Base-by-base conservation (phyloP, 495 filamentous ascomycete species). In the Gamarada debralockiae region DNA sequence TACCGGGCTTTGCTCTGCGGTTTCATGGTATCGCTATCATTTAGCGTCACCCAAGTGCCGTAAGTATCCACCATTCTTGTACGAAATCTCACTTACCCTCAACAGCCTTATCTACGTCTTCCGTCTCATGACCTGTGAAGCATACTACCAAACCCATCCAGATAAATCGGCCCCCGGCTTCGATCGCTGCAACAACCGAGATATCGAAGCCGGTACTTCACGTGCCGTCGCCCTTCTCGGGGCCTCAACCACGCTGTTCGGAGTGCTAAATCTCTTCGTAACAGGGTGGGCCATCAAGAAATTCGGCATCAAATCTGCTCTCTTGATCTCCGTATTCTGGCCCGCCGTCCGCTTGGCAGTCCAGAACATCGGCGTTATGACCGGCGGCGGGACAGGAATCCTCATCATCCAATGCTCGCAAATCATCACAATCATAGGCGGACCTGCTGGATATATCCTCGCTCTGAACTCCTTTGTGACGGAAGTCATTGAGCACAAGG, bases 21-120 rank as follows among this genome's bases (percentile, higher is more conserved):
- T 2, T 81, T 81, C 52, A 64, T 81, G 24, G 74, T 83, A 51
- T 71, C 77, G 1, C 67, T 81, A 14, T 75, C 78, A 6, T 80
- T 81, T 50, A 76, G 72, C 52, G 74, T 76, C 44, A 83, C 79
- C 2, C 79, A 83, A 54, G 76, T 81, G 20, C 78, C 79, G 71
- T 79, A 61, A 65, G 70, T 54, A 14, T 42, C 9, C 22, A 10
- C 29, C 14, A 24, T 15, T 23, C 22, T 18, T 15, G 33, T 17
- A 15, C n/a, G 8, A 6, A 45, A 31, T 17, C 3, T 5, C 52
- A 40, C 18, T 55, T 15, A 21, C n/a, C 17, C 3, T 55, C 2
- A 1, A 15, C 38, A 79, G 73, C 25, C 69, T 83, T 23, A 73
- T 81, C 50, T 81, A 81, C 53, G 77, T 73, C 14, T 80, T 83